These are phyloP conservation scores for Scheffersomyces insectosa DNA, from an alignment of 1,139 yeast genomes.

Conservation along the genomic window DNA sequence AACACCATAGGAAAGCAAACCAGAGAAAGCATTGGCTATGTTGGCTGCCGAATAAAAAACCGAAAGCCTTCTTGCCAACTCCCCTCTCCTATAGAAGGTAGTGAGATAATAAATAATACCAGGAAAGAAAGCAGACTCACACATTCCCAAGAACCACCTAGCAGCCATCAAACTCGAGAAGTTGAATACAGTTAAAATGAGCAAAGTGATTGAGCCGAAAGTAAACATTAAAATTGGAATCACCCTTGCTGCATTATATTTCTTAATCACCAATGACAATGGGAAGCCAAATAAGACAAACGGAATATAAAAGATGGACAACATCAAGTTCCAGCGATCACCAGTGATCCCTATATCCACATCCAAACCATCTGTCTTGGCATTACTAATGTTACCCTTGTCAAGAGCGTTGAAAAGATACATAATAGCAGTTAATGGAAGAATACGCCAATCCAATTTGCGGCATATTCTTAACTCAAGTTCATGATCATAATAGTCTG, in stretches of 20 bases:
- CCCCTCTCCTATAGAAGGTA: slow-evolving; percentile 21
- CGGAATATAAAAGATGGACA: slow-evolving; percentile 23
- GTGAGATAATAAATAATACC: slow-evolving; percentile 22
- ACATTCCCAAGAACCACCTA: slow-evolving; percentile 22
- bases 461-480: slow-evolving; percentile 28
- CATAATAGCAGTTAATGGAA: slow-evolving; percentile 28
- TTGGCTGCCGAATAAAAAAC: slow-evolving; percentile 22
- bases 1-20: slow-evolving; percentile 19
- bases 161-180: slow-evolving; percentile 20
- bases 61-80: slow-evolving; percentile 20
- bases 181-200: slow-evolving; percentile 17
- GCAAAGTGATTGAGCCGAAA: slow-evolving; percentile 19
- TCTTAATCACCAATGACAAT: slow-evolving; percentile 18
- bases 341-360: slow-evolving; percentile 19
- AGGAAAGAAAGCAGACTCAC: slow-evolving; percentile 21
- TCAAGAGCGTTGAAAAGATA: slow-evolving; percentile 31
- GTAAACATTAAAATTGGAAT: slow-evolving; percentile 21
- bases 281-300: slow-evolving; percentile 24
- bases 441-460: slow-evolving; percentile 35
- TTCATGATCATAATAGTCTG: slow-evolving; percentile 13
- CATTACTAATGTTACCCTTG: slow-evolving; percentile 23
- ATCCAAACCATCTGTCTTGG: slow-evolving; percentile 23
- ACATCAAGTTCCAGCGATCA: slow-evolving; percentile 23
- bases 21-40: slow-evolving; percentile 23
- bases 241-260: slow-evolving; percentile 21